Evolutionary conservation across 2,329 filamentous ascomycete species (phyloP), one percentile per base, ranked within the genome.

Genomic region (Leptographium procerum): DNA sequence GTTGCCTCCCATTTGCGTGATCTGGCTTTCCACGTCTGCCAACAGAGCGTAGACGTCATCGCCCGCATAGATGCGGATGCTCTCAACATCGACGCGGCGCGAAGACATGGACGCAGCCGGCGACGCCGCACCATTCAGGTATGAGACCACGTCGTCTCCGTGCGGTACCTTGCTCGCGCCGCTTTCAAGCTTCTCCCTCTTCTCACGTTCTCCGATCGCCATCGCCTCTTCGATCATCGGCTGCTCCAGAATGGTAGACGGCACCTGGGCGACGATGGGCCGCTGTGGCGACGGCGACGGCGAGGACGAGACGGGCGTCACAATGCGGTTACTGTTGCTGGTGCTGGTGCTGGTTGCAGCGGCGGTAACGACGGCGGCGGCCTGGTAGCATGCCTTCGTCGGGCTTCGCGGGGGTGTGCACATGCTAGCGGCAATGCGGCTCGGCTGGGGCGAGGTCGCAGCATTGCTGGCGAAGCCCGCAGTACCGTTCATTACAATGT

Each of bases 21-120:
- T 81, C 65, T 83, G 78, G 61, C 75, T 75, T 68, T 88, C 84
- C 16, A 88, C 85, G 63, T 88, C 85, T 1, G 81, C 82, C 47
- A 88, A 73, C 1, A 88, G 75, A 2, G 81, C 79, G 63, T 84
- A 87, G 10, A 89, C 79, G 52, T 86, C 84, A 60, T 82, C 80
- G 60, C 84, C 84, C 26, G 83, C 84, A 63, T 87, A 88, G 63
- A 88, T 78, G 26, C 81, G 80, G 60, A 87, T 87, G 67, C 83
- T 87, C 68, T 87, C 82, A 43, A 83, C 75, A 26, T 77, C 76
- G 14, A 69, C 66, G 50, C 77, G 71, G 13, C 66, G 58, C 1
- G 56, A 54, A 1, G 53, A 45, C 26, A 52, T 31, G 6, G 63
- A 34, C 47, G 52, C 24, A 10, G 4, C 36, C 4, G 24, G 47